Conservation (phyloP, 2,329 filamentous ascomycete genomes). For the Cryoendolithus antarcticus region DNA sequence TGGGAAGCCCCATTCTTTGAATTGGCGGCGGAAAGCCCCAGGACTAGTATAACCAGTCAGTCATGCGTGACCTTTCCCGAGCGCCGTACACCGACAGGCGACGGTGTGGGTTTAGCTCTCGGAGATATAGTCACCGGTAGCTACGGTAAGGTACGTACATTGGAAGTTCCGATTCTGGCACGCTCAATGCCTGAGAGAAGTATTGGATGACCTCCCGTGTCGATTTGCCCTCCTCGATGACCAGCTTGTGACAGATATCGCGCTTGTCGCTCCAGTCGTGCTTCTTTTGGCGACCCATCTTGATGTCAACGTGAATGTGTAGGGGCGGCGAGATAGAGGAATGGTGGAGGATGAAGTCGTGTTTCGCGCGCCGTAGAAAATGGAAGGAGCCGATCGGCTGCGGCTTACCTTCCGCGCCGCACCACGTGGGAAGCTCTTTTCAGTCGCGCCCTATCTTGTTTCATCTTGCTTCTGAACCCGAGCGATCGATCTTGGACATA, state of each 20-base stretch:
- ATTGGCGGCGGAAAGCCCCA: constrained; percentile 15
- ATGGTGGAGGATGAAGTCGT: not conserved
- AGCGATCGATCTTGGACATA: too few species aligned
- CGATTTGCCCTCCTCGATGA: constrained; percentile 62
- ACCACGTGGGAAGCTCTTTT: too few species aligned
- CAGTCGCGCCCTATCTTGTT: too few species aligned
- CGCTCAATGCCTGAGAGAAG: constrained; percentile 37
- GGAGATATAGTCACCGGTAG: too few species aligned
- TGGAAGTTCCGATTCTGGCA: constrained; percentile 45
- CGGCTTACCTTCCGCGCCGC: too few species aligned
- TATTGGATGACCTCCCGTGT: constrained; percentile 64
- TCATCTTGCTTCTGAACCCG: too few species aligned
- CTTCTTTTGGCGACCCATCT: constrained; percentile 21
- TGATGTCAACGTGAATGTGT: not conserved
- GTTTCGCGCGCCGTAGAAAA: constrained; percentile 1
- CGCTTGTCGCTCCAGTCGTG: constrained; percentile 58
- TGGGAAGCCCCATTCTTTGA: constrained; percentile 60
- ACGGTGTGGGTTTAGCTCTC: too few species aligned
- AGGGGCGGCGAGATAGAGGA: not conserved
- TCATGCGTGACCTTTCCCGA: too few species aligned
- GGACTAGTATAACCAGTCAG: too few species aligned
- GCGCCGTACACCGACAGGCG: too few species aligned
- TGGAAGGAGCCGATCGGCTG: not conserved
- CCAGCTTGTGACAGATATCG: constrained; percentile 56
- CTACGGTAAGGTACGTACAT: constrained; percentile 41